Percentiles rank a stretch among this genome's conserved stretches.
Evolutionary conservation across 2,329 filamentous ascomycete genomes (phyloP).

Genomic region (Mycosphaerella arachidis): DNA sequence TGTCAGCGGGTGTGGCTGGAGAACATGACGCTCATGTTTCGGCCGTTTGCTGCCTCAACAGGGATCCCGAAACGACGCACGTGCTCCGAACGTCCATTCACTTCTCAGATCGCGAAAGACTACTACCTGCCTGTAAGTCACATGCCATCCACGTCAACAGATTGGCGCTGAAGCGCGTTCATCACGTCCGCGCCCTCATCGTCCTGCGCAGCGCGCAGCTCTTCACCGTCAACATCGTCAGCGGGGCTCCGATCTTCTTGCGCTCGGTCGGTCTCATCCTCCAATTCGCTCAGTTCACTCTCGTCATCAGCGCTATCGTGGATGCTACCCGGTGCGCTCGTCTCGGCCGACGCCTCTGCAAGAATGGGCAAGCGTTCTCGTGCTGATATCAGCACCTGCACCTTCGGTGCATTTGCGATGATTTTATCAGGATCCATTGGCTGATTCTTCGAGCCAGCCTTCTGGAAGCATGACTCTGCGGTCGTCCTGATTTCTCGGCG

Average conservation of each 20-base stretch:
- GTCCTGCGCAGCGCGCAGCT: conserved; percentile 32
- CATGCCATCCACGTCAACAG: background rate
- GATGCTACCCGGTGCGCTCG: conserved; percentile 53
- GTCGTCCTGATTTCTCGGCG: conserved; percentile 55
- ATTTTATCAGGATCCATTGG: conserved; percentile 7
- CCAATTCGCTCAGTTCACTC: conserved; percentile 52
- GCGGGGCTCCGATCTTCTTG: conserved; percentile 37
- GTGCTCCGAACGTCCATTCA: background rate
- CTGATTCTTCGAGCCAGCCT: conserved; percentile 17
- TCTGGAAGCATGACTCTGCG: conserved; percentile 53
- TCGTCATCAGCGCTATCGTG: conserved; percentile 53
- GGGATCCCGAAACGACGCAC: background rate
- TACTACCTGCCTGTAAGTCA: background rate
- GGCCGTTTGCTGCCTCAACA: background rate
- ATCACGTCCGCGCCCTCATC: conserved; percentile 7
- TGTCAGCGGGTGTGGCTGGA: background rate
- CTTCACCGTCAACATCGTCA: conserved; percentile 46
- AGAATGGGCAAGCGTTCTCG: conserved; percentile 12
- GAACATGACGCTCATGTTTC: background rate
- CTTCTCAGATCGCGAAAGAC: background rate
- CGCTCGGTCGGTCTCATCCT: conserved; percentile 42
- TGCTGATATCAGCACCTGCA: conserved; percentile 29
- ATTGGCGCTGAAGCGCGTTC: background rate
- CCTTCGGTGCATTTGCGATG: conserved; percentile 7
- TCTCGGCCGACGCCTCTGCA: conserved; percentile 38